A percentile compares a stretch with the other conserved stretches of the same genome.
phyloP scores from a whole-genome alignment of 163 green algal genomes.

The Chlorella variabilis region DNA sequence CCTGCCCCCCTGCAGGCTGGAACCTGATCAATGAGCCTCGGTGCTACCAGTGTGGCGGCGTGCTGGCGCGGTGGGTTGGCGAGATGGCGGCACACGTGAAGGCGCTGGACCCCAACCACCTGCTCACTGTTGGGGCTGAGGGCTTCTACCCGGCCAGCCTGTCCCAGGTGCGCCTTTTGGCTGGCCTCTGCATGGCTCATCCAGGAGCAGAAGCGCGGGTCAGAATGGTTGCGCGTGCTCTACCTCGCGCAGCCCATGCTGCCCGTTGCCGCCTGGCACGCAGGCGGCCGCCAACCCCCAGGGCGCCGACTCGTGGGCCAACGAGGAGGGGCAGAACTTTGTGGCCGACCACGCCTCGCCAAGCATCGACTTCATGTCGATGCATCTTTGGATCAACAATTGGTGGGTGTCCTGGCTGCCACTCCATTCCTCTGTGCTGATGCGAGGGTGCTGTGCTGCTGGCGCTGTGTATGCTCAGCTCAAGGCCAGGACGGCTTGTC shows the following conservation, averaged over 20 bases:
- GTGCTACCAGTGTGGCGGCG: slow-evolving; percentile 45
- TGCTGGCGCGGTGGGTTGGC: slow-evolving; percentile 58
- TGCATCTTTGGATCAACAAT: slow-evolving; percentile 81
- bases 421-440: too few relatives aligned
- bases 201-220: too few relatives aligned
- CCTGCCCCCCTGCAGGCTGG: slow-evolving; percentile 12
- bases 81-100: slow-evolving; percentile 77
- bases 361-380: slow-evolving; percentile 74
- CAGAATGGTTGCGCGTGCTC: too few relatives aligned
- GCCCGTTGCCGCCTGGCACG: background rate
- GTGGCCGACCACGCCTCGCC: slow-evolving; percentile 37
- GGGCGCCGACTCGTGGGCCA: slow-evolving; percentile 43
- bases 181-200: too few relatives aligned
- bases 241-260: too few relatives aligned
- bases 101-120: slow-evolving; percentile 60
- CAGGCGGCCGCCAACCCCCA: slow-evolving; percentile 37
- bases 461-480: background rate
- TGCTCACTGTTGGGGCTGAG: slow-evolving; percentile 71
- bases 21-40: slow-evolving; percentile 70
- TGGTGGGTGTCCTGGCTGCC: slow-evolving; percentile 46
- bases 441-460: background rate
- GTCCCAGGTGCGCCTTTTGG: slow-evolving; percentile 23
- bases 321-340: slow-evolving; percentile 50
- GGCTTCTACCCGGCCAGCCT: slow-evolving; percentile 59
- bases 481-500: background rate